A percentile compares a stretch with the other conserved stretches of the same genome.
Conservation (phyloP, 495 filamentous ascomycete genomes). For the Tuber magnatum region DNA sequence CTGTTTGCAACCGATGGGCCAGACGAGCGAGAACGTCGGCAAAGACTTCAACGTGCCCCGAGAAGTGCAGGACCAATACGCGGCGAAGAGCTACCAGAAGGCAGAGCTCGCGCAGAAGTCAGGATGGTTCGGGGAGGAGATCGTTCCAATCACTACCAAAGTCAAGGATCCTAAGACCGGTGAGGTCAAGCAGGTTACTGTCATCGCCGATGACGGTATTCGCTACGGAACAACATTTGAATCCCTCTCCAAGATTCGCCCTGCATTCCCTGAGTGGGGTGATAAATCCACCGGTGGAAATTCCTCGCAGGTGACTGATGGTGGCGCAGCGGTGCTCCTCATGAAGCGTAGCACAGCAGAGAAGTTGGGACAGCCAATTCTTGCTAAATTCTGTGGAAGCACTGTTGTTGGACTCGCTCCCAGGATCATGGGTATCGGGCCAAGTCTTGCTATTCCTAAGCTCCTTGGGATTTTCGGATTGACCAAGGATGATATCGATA, state of each 20-base stretch:
- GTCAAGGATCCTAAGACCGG: conserved; percentile 78
- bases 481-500: conserved; percentile 72
- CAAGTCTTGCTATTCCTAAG: conserved; percentile 90
- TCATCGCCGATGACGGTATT: conserved; percentile 81
- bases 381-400: conserved; percentile 89
- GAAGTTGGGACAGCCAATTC: conserved; percentile 79
- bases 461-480: conserved; percentile 73
- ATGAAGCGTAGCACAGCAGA: conserved; percentile 90
- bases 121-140: conserved; percentile 92
- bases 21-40: conserved; percentile 95
- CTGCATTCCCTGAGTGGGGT: conserved; percentile 85
- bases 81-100: conserved; percentile 75
- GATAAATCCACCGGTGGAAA: conserved; percentile 90
- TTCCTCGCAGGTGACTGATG: conserved; percentile 90
- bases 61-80: conserved; percentile 73
- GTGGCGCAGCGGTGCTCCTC: conserved; percentile 79
- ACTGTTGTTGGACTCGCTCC: conserved; percentile 85
- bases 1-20: conserved; percentile 92
- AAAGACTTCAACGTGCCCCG: conserved; percentile 79
- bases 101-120: conserved; percentile 88
- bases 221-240: conserved; percentile 84
- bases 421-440: conserved; percentile 95
- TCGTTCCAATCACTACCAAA: conserved; percentile 71
- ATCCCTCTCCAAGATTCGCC: conserved; percentile 71
- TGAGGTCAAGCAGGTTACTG: conserved; percentile 63